These are phyloP conservation scores for Penicillium dipodomyicola DNA, from an alignment of 495 filamentous ascomycete species.

Conservation along the genomic window DNA sequence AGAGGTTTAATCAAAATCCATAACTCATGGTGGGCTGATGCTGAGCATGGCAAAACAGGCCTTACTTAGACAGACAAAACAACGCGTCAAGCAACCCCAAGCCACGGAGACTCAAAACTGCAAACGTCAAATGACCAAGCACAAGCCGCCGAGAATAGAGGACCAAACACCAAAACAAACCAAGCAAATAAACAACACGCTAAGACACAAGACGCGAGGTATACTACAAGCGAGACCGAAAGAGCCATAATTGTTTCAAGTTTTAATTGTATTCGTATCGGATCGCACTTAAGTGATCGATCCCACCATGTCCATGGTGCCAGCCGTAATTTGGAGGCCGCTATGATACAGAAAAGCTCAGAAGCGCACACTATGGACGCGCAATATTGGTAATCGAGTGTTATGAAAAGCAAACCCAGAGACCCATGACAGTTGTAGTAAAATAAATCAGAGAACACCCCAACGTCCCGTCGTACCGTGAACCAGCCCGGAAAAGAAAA, in stretches of 20 bases:
- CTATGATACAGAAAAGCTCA: constrained; percentile 50
- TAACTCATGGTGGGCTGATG: neutral
- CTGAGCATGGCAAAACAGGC: neutral
- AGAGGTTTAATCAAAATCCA: neutral
- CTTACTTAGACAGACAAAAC: neutral
- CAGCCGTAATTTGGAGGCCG: constrained; percentile 46
- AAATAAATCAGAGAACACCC: constrained; percentile 51
- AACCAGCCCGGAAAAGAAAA: constrained; percentile 46
- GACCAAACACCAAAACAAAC: neutral
- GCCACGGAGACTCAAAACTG: neutral
- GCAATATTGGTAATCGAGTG: constrained; percentile 43
- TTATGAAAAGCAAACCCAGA: constrained; percentile 48
- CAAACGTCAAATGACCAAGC: neutral
- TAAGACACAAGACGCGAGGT: neutral
- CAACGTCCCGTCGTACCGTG: constrained; percentile 54
- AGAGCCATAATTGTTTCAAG: constrained; percentile 9
- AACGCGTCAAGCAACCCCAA: neutral
- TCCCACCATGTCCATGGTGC: constrained; percentile 40
- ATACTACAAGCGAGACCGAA: neutral
- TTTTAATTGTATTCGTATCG: constrained; percentile 48
- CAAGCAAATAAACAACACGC: neutral
- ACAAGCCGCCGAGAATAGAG: neutral
- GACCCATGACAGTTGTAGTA: constrained; percentile 47
- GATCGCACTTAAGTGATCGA: constrained; percentile 31
- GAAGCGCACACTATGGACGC: constrained; percentile 49